Evolutionary conservation across 495 filamentous ascomycete species (phyloP).

Genomic region (Talaromyces stipitatus): DNA sequence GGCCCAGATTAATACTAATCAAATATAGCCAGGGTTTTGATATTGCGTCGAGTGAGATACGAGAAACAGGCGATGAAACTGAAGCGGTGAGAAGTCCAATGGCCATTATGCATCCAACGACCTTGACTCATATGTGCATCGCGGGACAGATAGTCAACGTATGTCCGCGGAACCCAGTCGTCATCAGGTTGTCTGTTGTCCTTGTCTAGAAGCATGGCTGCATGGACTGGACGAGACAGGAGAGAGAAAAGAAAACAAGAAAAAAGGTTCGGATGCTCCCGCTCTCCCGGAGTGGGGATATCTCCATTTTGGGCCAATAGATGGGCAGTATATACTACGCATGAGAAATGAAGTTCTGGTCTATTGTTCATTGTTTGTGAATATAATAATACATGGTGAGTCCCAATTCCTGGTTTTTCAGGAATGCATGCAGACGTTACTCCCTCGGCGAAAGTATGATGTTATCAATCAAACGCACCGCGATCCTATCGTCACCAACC

Average conservation of each 20-base stretch:
- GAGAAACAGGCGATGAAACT: background rate
- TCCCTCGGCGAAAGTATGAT: slow-evolving; percentile 55
- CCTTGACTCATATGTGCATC: background rate
- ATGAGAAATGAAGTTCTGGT: too few relatives aligned
- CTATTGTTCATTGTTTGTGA: background rate
- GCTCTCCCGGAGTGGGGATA: background rate
- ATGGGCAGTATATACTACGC: too few relatives aligned
- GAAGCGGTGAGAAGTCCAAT: background rate
- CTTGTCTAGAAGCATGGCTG: background rate
- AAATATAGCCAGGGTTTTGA: too few relatives aligned
- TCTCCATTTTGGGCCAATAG: slow-evolving; percentile 8
- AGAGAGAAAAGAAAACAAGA: background rate
- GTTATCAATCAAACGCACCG: slow-evolving; percentile 92
- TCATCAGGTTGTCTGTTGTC: too few relatives aligned
- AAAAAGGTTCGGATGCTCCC: background rate
- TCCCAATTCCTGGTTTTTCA: background rate
- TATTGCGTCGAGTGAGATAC: too few relatives aligned
- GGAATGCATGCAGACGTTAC: background rate
- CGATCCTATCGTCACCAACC: slow-evolving; percentile 58
- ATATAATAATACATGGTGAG: background rate
- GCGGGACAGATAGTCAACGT: background rate
- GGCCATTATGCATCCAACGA: background rate
- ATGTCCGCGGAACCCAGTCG: too few relatives aligned
- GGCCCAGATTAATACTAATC: too few relatives aligned
- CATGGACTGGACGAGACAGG: background rate